phyloP scores from a whole-genome alignment of 2,329 filamentous ascomycete genomes.

The Claviceps purpurea region DNA sequence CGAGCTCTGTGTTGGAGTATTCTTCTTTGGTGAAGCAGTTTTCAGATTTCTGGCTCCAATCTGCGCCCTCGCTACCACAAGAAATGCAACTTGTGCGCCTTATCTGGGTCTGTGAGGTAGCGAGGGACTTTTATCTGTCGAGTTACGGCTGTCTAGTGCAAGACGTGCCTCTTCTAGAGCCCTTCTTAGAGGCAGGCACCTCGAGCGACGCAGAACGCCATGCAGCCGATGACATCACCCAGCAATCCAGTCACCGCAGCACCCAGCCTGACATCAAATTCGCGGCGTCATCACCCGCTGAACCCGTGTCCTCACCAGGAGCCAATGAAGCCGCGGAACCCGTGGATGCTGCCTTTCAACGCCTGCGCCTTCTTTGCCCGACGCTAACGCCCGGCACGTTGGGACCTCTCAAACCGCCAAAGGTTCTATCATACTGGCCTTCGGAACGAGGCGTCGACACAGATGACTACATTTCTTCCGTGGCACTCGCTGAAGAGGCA shows the following conservation, averaged over 20 bases:
- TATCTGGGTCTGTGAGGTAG: constrained; percentile 19
- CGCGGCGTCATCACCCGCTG: constrained; percentile 6
- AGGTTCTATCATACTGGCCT: constrained; percentile 26
- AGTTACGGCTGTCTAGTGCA: constrained; percentile 23
- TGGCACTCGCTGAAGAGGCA: constrained; percentile 21
- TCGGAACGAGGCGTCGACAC: constrained; percentile 21
- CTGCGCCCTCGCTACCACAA: constrained; percentile 11
- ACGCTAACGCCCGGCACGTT: constrained; percentile 15
- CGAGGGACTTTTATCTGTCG: constrained; percentile 21
- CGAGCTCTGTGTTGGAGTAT: constrained; percentile 13
- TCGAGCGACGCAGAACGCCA: constrained; percentile 4
- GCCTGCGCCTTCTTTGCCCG: constrained; percentile 22
- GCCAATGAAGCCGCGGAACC: neutral
- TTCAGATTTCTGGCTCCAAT: constrained; percentile 20
- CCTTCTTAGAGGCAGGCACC: constrained; percentile 14
- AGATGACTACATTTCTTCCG: constrained; percentile 24
- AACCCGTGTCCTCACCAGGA: constrained; percentile 3
- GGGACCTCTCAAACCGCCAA: constrained; percentile 14
- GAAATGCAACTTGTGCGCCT: constrained; percentile 13
- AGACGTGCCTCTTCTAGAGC: constrained; percentile 17
- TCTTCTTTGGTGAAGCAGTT: constrained; percentile 16
- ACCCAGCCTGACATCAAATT: neutral
- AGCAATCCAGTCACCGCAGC: neutral
- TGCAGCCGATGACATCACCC: constrained; percentile 6
- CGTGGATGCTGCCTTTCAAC: constrained; percentile 18